Conservation (phyloP, 1,139 yeast species). For the Geotrichum aggregatum region DNA sequence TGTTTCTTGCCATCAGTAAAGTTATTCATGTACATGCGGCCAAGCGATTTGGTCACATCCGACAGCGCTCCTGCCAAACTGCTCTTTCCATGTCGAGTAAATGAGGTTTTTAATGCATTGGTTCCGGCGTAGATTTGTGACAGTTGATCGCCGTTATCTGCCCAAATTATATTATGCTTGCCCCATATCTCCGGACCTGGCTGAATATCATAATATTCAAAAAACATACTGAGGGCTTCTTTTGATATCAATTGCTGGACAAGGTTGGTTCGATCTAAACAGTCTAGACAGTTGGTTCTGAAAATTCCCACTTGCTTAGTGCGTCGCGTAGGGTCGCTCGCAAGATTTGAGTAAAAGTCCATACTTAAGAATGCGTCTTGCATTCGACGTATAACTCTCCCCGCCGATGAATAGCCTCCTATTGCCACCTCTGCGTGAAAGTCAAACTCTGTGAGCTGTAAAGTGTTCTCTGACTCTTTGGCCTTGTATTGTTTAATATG, state of each 20-base stretch:
- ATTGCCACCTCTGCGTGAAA: conserved; percentile 88
- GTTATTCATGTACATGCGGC: conserved; percentile 91
- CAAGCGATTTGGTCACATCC: conserved; percentile 92
- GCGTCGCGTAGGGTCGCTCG: conserved; percentile 43
- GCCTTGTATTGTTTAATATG: conserved; percentile 47
- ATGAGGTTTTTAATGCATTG: conserved; percentile 89
- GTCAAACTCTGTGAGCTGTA: conserved; percentile 72
- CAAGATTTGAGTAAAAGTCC: conserved; percentile 71
- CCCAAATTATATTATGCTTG: conserved; percentile 86
- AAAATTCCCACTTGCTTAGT: conserved; percentile 86
- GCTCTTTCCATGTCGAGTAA: conserved; percentile 92
- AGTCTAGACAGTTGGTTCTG: conserved; percentile 89
- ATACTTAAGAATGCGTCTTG: conserved; percentile 65
- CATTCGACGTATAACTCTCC: conserved; percentile 60
- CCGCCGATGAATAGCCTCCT: conserved; percentile 83
- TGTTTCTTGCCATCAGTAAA: conserved; percentile 91
- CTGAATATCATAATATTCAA: conserved; percentile 49
- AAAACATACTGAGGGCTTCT: conserved; percentile 61
- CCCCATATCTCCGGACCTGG: conserved; percentile 49
- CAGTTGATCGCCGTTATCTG: conserved; percentile 95
- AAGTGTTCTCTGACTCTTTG: conserved; percentile 43
- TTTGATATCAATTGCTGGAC: conserved; percentile 81
- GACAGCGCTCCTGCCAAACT: conserved; percentile 92
- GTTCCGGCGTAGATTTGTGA: conserved; percentile 97
- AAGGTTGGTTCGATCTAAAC: conserved; percentile 89